Base-by-base conservation (phyloP, 129 eudicot species). In the Deinandra increscens region DNA sequence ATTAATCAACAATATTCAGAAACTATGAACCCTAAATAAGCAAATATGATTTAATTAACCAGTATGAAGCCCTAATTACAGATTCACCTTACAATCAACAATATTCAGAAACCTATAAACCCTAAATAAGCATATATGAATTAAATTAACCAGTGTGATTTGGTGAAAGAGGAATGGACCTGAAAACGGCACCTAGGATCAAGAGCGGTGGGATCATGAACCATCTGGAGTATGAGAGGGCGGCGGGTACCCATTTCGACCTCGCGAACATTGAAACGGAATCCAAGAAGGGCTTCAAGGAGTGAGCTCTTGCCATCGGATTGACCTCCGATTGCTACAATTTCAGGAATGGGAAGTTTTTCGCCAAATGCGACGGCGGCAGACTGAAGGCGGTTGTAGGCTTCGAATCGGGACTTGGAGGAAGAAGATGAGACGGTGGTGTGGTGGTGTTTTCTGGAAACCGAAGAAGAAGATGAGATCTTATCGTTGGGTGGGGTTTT, bases 261-360 rank as follows among this genome's bases (percentile, higher is more conserved):
- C 64, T 94, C 99, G 2, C 99, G 82, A 11, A 94, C 95, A 72
- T 94, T 94, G 70, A 94, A 94, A 2, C 99, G 85, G 80, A 93
- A 93, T 53, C 99, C 99, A 42, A 93, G 82, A 8, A 93, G 87
- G 9, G 97, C 99, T 82, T 93, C 99, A 6, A 93, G 99, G 9
- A 93, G 95, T 4, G 99, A 89, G 77, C 99, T 93, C 82, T 93
- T 93, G 2, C 99, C 99, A 78, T 93, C 99, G 1, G 99, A 93
- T 82, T 93, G 99, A 0, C 99, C 99, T n/a, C 99, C 99, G 0
- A 94, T 11, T 0, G 97, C 99, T 5, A 94, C 99, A 0, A 94
- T 94, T 79, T 94, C 99, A 1, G 99, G 99, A 14, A 93, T 93
- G 5, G 98, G 95, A 33, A 93, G 92, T 50, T 93, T 89, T 83